phyloP scores from a whole-genome alignment of 2,329 filamentous ascomycete genomes.

The Ophiostoma ulmi region DNA sequence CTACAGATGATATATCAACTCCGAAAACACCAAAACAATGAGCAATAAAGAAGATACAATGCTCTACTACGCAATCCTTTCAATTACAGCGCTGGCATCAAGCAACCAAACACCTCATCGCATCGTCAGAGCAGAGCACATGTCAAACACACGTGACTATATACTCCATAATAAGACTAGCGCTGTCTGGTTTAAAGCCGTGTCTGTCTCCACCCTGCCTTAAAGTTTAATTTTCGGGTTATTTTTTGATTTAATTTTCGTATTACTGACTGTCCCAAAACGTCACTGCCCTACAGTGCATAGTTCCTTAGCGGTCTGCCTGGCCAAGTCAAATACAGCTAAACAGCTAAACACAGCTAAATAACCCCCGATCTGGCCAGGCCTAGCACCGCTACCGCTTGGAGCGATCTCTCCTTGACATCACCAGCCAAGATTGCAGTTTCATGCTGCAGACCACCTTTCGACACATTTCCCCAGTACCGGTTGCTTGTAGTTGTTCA shows the following conservation, averaged over 20 bases:
- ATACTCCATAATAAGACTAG: not conserved
- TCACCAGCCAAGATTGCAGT: constrained; percentile 12
- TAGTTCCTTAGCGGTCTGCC: not conserved
- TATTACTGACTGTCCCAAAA: not conserved
- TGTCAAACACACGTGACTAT: not conserved
- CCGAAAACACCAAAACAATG: too few relatives aligned
- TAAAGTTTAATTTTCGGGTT: constrained; percentile 8
- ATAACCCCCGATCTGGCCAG: constrained; percentile 4
- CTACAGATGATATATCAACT: too few relatives aligned
- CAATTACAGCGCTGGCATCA: not conserved
- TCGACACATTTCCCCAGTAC: not conserved
- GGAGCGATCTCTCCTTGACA: constrained; percentile 11
- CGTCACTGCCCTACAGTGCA: not conserved
- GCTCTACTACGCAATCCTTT: not conserved
- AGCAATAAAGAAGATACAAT: not conserved
- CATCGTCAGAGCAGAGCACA: not conserved
- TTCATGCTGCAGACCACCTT: not conserved
- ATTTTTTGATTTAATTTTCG: not conserved
- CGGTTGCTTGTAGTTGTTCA: not conserved
- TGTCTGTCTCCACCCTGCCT: not conserved
- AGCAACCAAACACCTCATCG: not conserved
- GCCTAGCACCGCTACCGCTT: not conserved
- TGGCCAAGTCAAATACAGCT: too few relatives aligned
- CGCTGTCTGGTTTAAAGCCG: not conserved
- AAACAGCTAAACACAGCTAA: not conserved